Conservation (phyloP, 768 basidiomycete species). For the Strobilomyces dryophilus region DNA sequence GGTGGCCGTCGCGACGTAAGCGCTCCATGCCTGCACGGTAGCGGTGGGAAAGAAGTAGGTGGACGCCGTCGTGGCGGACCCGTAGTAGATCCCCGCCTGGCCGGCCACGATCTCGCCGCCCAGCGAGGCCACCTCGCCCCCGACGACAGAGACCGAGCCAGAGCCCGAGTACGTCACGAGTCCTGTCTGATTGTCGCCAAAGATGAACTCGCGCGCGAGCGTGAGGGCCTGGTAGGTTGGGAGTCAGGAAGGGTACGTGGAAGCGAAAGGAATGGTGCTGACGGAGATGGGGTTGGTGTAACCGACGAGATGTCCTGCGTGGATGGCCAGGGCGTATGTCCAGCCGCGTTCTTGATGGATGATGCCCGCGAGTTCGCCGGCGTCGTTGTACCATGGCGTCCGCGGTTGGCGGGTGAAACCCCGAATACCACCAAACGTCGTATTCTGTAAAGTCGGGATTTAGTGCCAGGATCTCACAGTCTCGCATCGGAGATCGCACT, state of each 20-base stretch:
- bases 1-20: conserved; percentile 43
- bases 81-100: conserved; percentile 52
- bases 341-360: conserved; percentile 72
- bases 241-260: background rate
- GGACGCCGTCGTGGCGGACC: conserved; percentile 44
- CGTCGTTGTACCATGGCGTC: conserved; percentile 63
- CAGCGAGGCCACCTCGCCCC: conserved; percentile 48
- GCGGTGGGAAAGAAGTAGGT: conserved; percentile 53
- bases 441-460: conserved; percentile 45
- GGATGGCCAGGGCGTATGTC: conserved; percentile 37
- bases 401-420: conserved; percentile 68
- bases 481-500: conserved; percentile 27
- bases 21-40: conserved; percentile 54
- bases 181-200: conserved; percentile 59
- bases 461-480: background rate
- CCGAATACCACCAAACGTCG: conserved; percentile 73
- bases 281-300: conserved; percentile 41
- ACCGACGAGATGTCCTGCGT: conserved; percentile 40
- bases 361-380: conserved; percentile 58
- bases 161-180: conserved; percentile 37
- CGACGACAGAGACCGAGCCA: conserved; percentile 34
- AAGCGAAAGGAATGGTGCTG: conserved; percentile 24
- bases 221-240: conserved; percentile 45
- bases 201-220: conserved; percentile 62
- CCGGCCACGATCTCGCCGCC: conserved; percentile 49